phyloP scores from a whole-genome alignment of 257 asterid genomes.

The Gardenia jasminoides region DNA sequence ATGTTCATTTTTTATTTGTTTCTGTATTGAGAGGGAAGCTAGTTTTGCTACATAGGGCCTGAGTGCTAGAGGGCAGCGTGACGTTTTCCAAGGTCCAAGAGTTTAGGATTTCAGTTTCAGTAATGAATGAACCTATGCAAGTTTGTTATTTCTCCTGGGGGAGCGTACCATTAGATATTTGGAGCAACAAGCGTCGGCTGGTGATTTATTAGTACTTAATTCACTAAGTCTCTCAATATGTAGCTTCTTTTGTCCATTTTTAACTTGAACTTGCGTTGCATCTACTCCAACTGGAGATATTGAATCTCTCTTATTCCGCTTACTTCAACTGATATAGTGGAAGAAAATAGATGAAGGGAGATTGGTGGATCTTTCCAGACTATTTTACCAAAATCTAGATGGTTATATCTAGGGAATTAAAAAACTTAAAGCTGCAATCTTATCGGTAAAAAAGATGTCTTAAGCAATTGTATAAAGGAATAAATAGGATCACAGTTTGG shows the following conservation, averaged over 20 bases:
- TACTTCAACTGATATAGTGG: neutral
- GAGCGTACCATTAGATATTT: neutral
- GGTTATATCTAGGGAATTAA: neutral
- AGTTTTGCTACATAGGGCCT: neutral
- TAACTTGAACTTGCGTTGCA: neutral
- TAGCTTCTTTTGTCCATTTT: neutral
- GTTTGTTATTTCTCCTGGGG: no score
- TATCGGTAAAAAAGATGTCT: neutral
- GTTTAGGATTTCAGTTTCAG: neutral
- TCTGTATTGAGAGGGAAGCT: neutral
- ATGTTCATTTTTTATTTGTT: neutral
- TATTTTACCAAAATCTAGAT: neutral
- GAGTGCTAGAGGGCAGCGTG: neutral
- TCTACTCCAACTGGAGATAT: no score
- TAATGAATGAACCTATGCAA: neutral
- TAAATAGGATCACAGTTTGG: conserved; percentile 41
- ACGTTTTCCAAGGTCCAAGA: neutral
- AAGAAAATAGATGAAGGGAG: neutral
- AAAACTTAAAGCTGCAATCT: neutral
- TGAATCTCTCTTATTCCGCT: neutral
- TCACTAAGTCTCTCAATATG: neutral
- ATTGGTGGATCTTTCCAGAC: neutral
- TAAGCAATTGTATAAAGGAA: neutral
- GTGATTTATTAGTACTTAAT: neutral
- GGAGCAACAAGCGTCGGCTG: no score